Conservation (phyloP, 176 grass and related monocot species). For the Phyllostachys edulis region DNA sequence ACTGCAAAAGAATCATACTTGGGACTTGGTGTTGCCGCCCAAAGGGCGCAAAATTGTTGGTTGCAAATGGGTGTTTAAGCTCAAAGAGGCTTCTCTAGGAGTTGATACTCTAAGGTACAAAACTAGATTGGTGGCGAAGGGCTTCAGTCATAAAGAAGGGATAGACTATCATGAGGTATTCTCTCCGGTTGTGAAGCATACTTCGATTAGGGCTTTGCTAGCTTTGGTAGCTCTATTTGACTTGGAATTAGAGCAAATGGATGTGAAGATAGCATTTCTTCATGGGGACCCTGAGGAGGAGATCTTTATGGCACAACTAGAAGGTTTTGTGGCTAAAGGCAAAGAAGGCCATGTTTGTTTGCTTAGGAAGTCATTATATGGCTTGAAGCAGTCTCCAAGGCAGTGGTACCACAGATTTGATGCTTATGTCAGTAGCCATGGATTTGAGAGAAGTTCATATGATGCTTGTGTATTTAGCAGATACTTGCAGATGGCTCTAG, state of each 20-base stretch:
- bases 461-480: background rate
- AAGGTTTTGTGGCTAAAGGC: background rate
- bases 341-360: background rate
- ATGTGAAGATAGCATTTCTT: background rate
- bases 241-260: background rate
- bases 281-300: background rate
- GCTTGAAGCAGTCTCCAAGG: background rate
- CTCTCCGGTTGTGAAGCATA: background rate
- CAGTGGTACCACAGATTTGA: background rate
- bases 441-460: background rate
- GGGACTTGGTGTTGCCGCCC: too few relatives aligned
- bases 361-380: background rate
- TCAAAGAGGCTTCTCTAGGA: background rate
- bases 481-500: too few relatives aligned
- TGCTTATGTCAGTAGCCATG: background rate
- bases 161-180: background rate
- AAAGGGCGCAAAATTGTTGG: too few relatives aligned
- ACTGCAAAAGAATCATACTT: too few relatives aligned
- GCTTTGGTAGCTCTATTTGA: background rate
- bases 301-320: background rate
- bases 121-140: constrained; percentile 16
- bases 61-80: too few relatives aligned
- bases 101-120: background rate
- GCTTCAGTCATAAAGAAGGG: background rate
- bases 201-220: background rate